Conservation (phyloP, 2,329 filamentous ascomycete genomes). For the Neonectria sp. region DNA sequence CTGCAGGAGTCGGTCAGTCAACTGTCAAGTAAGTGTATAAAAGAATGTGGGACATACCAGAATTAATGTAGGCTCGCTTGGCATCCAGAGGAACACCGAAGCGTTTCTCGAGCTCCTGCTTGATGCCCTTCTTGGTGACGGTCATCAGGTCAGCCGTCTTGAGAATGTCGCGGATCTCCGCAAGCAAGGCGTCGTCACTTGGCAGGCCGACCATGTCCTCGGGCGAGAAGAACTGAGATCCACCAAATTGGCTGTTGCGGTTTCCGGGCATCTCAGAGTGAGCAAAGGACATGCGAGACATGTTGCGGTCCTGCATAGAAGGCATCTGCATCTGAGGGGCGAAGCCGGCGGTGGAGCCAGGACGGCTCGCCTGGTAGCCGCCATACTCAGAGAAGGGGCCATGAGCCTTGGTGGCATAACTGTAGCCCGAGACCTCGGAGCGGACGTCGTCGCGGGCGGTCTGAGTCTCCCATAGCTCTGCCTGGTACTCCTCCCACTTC, state of each 20-base stretch:
- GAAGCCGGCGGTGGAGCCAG: conserved; percentile 68
- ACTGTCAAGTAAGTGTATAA: background rate
- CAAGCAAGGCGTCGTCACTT: conserved; percentile 88
- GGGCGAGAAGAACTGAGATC: conserved; percentile 71
- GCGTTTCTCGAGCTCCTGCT: conserved; percentile 89
- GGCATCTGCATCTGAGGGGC: conserved; percentile 56
- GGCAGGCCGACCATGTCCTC: conserved; percentile 83
- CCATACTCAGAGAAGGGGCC: conserved; percentile 79
- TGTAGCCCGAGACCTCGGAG: conserved; percentile 93
- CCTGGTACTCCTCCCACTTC: conserved; percentile 99
- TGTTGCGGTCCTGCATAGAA: conserved; percentile 60
- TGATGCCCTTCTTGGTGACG: conserved; percentile 98
- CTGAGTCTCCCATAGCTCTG: conserved; percentile 96
- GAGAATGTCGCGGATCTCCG: conserved; percentile 95
- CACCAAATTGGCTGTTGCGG: conserved; percentile 74
- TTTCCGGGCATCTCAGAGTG: conserved; percentile 76
- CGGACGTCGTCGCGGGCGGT: conserved; percentile 84
- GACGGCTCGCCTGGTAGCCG: conserved; percentile 71
- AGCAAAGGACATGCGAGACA: conserved; percentile 84
- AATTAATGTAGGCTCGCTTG: conserved; percentile 94
- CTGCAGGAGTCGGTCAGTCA: conserved; percentile 55
- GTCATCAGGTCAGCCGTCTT: conserved; percentile 95
- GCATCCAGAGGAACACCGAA: conserved; percentile 90
- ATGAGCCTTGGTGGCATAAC: conserved; percentile 89
- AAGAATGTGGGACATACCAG: conserved; percentile 72